Evolutionary conservation across 176 grass and related monocot genomes (phyloP), one percentile per base, ranked within the genome.

Genomic region (Cenchrus americanus): DNA sequence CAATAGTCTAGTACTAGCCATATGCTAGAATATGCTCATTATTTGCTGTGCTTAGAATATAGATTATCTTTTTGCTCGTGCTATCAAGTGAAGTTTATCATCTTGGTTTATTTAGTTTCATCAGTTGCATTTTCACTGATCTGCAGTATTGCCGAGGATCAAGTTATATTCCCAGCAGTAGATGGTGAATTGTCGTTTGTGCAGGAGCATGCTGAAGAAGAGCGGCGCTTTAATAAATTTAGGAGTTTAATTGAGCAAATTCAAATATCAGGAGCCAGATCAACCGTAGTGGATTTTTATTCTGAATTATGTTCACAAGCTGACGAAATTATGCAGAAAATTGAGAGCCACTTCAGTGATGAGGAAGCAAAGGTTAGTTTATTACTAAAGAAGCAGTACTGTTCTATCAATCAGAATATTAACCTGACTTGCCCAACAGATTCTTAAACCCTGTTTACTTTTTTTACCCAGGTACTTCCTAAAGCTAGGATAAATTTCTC

Each of bases 131-230:
- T 63, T 34, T 69, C 37, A 48, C 76, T 67, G 19, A 9, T 73
- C 30, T 82, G 71, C 90, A 97, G 95, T 87, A 76, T 91, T 62
- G 95, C 90, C 3, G 95, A 97, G 66, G 90, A 97, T 88, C 88
- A 91, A 90, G 80, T 97, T 76, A 91, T 97, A 91, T 97, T 92
- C 87, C 95, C 95, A 75, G 92, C 95, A 75, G 95, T 92, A 8
- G 81, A 92, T 80, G 68, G 80, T 76, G 69, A 85, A 71, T 76
- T 89, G 1, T 92, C 82, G 52, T 88, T 94, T 91, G 74, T 86
- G 65, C 71, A 92, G 86, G 95, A 91, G 81, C 95, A 97, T 76
- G 91, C 86, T 74, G 84, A 94, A 63, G 92, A 97, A 66, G 82
- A 94, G 65, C 74, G 18, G 12, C 69, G 67, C 19, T 91, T 97